A percentile compares a stretch with the other conserved stretches of the same genome.
These are phyloP conservation scores for Pelargonium myrrhifolium DNA, from an alignment of 441 rosid genomes.

Conservation along the genomic window DNA sequence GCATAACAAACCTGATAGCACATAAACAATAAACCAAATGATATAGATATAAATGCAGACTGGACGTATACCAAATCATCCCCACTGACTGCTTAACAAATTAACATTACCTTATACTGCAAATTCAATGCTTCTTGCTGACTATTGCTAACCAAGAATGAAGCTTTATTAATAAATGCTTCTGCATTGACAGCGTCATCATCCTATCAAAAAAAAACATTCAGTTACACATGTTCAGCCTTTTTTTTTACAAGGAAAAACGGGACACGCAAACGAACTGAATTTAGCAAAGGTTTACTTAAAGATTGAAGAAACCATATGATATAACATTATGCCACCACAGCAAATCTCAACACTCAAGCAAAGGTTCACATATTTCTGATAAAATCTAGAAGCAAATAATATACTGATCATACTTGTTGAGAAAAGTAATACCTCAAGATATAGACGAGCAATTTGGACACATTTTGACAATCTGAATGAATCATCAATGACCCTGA, in stretches of 20 bases:
- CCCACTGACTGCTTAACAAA: not conserved
- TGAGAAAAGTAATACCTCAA: conserved; percentile 50
- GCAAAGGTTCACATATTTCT: not conserved
- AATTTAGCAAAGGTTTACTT: not conserved
- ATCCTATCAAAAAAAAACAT: conserved; percentile 45
- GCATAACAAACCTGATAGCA: conserved; percentile 82
- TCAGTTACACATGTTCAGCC: not conserved
- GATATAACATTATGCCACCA: not conserved
- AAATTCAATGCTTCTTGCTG: conserved; percentile 87
- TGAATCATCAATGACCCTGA: conserved; percentile 81
- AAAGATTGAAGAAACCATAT: not conserved
- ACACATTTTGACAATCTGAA: conserved; percentile 91
- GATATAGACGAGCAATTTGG: conserved; percentile 95
- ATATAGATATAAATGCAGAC: conserved; percentile 13
- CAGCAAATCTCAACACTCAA: not conserved
- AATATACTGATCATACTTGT: conserved; percentile 6
- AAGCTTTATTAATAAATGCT: conserved; percentile 93
- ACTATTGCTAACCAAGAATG: conserved; percentile 93
- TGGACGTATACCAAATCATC: conserved; percentile 5
- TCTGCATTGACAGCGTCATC: conserved; percentile 98
- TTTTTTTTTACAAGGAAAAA: not conserved
- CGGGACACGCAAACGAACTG: not conserved
- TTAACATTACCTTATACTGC: conserved; percentile 90
- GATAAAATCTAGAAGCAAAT: not conserved
- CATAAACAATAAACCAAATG: conserved; percentile 3